These are phyloP conservation scores for Schizopora paradoxa DNA, from an alignment of 1,284 basidiomycete species.

Conservation along the genomic window DNA sequence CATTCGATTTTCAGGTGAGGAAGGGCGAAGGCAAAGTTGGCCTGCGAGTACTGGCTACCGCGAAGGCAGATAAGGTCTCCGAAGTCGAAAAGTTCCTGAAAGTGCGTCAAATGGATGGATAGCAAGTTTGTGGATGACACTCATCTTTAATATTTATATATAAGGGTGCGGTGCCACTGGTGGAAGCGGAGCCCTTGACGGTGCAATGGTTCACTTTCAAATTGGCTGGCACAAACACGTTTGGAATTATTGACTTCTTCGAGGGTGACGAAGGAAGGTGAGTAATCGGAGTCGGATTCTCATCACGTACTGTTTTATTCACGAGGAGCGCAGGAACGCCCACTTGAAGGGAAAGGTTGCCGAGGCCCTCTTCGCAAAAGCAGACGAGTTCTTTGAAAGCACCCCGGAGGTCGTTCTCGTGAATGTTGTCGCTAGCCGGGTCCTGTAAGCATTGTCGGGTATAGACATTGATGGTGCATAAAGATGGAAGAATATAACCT, in stretches of 20 bases:
- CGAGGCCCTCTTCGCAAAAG: constrained; percentile 32
- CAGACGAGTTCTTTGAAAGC: constrained; percentile 29
- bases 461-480: too few species aligned
- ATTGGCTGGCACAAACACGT: constrained; percentile 33
- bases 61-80: constrained; percentile 33
- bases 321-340: constrained; percentile 18
- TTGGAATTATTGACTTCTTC: constrained; percentile 39
- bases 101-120: constrained; percentile 22
- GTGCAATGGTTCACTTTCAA: constrained; percentile 37
- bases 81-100: constrained; percentile 34
- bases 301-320: not conserved
- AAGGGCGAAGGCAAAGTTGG: constrained; percentile 31
- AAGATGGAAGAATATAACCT: too few species aligned
- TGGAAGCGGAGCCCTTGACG: constrained; percentile 33
- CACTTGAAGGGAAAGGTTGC: constrained; percentile 36
- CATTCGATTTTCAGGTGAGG: constrained; percentile 19
- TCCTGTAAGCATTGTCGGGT: too few species aligned
- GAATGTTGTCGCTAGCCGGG: constrained; percentile 28
- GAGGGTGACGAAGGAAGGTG: constrained; percentile 28
- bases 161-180: constrained; percentile 31
- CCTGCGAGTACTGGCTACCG: constrained; percentile 32
- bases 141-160: not conserved
- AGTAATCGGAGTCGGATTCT: not conserved
- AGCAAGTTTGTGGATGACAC: not conserved
- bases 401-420: constrained; percentile 31